Conservation (phyloP, 2,329 filamentous ascomycete genomes). For the Sordariomycetes sp. region DNA sequence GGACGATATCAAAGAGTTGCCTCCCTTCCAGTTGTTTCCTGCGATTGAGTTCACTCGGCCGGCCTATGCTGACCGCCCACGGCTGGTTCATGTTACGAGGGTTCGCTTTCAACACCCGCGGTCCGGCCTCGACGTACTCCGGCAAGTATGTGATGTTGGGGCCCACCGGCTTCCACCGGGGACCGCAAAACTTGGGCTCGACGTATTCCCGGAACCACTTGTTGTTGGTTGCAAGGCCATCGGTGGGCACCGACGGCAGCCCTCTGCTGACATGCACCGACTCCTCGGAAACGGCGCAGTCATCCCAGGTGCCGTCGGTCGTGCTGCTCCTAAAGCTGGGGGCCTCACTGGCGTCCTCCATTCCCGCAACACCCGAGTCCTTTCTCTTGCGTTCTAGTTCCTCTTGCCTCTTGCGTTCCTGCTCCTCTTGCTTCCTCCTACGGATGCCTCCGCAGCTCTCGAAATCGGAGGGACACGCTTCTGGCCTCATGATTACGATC, state of each 20-base stretch:
- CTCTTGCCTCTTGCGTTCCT: neutral
- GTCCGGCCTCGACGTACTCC: neutral
- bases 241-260: neutral
- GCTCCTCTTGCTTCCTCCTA: neutral
- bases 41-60: neutral
- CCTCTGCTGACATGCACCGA: neutral
- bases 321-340: neutral
- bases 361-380: neutral
- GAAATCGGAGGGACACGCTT: conserved; percentile 1
- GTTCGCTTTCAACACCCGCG: neutral
- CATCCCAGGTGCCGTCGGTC: neutral
- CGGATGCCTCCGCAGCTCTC: conserved; percentile 2
- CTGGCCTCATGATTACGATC: neutral
- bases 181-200: neutral
- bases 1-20: neutral
- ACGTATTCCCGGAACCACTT: neutral
- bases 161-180: neutral
- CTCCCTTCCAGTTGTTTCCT: neutral
- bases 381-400: neutral
- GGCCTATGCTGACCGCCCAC: neutral
- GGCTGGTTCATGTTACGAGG: neutral
- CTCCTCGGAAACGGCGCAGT: neutral
- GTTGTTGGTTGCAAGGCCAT: neutral
- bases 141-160: neutral
- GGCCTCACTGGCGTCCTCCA: neutral